A percentile compares a stretch with the other conserved stretches of the same genome.
Evolutionary conservation across 345 rosid genomes (phyloP).

Genomic region (Acer negundo): DNA sequence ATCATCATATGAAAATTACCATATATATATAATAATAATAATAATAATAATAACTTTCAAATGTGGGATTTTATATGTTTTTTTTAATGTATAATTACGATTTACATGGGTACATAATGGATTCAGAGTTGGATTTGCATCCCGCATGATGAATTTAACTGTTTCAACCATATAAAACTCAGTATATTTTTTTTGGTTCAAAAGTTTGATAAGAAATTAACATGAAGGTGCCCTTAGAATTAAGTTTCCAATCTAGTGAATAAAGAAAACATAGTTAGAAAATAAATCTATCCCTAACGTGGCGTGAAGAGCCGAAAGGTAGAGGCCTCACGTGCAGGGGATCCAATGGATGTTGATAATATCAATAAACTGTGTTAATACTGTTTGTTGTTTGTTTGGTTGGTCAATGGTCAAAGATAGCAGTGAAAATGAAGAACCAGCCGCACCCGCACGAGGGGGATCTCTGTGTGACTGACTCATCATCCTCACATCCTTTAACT

Average conservation of each 20-base stretch:
- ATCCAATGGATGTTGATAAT: slow-evolving; percentile 22
- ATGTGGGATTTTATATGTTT: no score
- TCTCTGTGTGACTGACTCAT: slow-evolving; percentile 1
- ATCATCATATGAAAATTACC: no score
- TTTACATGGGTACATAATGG: no score
- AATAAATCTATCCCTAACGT: slow-evolving; percentile 35
- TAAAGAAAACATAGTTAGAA: background rate
- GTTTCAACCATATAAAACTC: no score
- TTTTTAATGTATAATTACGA: no score
- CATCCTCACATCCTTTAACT: slow-evolving; percentile 12
- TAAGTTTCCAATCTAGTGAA: background rate
- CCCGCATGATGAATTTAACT: no score
- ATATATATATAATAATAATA: no score
- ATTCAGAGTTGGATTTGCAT: no score
- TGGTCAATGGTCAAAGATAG: slow-evolving; percentile 60
- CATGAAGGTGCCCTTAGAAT: slow-evolving; percentile 16
- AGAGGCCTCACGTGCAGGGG: slow-evolving; percentile 54
- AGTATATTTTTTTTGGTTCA: no score
- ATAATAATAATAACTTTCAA: no score
- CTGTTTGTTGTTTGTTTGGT: slow-evolving; percentile 1
- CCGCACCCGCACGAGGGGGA: slow-evolving; percentile 81
- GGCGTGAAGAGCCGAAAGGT: slow-evolving; percentile 38
- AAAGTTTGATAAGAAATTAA: background rate
- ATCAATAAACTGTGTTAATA: no score
- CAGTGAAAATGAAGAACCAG: slow-evolving; percentile 15